phyloP scores from a whole-genome alignment of 2,329 filamentous ascomycete genomes.

The Arthrobotrys megalospora region DNA sequence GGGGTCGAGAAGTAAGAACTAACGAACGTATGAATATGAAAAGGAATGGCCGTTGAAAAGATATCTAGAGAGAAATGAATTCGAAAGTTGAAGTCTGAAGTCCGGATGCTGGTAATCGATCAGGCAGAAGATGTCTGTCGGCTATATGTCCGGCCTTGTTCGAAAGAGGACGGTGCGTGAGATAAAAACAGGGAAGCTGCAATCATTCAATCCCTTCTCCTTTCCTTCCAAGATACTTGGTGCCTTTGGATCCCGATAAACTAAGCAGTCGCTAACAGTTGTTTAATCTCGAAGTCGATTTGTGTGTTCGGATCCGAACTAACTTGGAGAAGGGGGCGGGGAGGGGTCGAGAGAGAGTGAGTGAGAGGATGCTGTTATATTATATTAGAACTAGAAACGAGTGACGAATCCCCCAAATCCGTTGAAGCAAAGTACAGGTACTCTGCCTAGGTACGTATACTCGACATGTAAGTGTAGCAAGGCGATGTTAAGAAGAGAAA shows the following conservation, averaged over 20 bases:
- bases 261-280: not conserved
- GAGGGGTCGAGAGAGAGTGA: conserved; percentile 8
- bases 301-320: not conserved
- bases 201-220: conserved; percentile 2
- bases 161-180: conserved; percentile 57
- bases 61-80: no score
- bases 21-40: conserved; percentile 5
- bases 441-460: not conserved
- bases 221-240: not conserved
- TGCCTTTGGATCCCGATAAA: conserved; percentile 1
- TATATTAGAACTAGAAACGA: conserved; percentile 13
- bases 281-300: not conserved
- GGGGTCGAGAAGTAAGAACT: conserved; percentile 5
- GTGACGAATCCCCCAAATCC: conserved; percentile 23
- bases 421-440: not conserved
- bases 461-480: not conserved
- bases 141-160: conserved; percentile 44
- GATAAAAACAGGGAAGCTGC: conserved; percentile 50
- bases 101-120: not conserved
- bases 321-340: not conserved
- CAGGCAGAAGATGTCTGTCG: conserved; percentile 40
- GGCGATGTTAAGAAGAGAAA: not conserved
- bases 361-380: conserved; percentile 4
- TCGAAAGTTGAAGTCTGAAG: not conserved
- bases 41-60: not conserved